Conservation (phyloP, 371 early-diverging fungal genomes). For the Umbelopsis sp. region DNA sequence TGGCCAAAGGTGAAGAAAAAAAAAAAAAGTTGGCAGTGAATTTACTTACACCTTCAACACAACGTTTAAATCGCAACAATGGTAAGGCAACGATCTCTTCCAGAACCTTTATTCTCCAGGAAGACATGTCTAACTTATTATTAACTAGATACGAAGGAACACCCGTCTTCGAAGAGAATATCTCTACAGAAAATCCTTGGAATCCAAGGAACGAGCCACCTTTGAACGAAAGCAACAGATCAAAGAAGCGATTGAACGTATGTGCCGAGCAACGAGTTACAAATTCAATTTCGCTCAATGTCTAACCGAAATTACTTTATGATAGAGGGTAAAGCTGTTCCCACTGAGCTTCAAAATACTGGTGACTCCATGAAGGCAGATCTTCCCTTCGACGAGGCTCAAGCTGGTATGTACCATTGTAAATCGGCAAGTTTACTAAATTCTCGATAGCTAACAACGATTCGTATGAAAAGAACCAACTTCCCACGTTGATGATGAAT, state of each 20-base stretch:
- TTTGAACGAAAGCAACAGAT: constrained; percentile 92
- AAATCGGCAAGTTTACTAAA: neutral
- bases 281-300: neutral
- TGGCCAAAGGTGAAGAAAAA: neutral
- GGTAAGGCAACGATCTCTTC: neutral
- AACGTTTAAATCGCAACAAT: neutral
- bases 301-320: constrained; percentile 1
- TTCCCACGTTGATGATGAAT: constrained; percentile 95
- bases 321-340: constrained; percentile 84
- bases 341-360: constrained; percentile 82
- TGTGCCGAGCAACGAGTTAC: constrained; percentile 59
- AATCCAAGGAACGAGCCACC: constrained; percentile 86
- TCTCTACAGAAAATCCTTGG: constrained; percentile 93
- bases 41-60: neutral
- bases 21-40: neutral
- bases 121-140: neutral
- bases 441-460: neutral
- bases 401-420: constrained; percentile 57
- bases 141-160: constrained; percentile 75
- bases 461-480: constrained; percentile 56
- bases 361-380: constrained; percentile 77
- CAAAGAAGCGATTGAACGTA: constrained; percentile 89
- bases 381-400: constrained; percentile 88
- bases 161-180: constrained; percentile 90
- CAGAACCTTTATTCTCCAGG: neutral